Base-by-base conservation (phyloP, 768 basidiomycete genomes). In the Lactarius quietus region DNA sequence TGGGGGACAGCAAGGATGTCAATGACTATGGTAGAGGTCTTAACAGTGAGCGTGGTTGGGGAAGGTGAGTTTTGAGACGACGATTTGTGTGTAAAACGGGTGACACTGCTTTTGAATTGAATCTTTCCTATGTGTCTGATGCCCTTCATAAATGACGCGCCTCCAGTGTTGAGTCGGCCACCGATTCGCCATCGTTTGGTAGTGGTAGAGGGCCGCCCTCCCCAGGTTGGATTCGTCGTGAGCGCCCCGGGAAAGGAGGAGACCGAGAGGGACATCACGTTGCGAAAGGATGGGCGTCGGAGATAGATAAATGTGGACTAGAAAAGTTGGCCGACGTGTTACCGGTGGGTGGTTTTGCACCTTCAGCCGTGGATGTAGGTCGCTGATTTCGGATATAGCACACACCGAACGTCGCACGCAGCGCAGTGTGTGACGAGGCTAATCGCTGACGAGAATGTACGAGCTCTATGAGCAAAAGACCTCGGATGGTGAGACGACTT, bases 221-320 rank as follows among this genome's bases (percentile, higher is more conserved):
- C 57, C 56, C 41, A 39, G 23, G 26, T 57, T 48, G 33, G 35
- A 35, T 15, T 38, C 20, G 18, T 29, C 28, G 54, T 35, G 35
- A 38, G 56, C 6, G 60, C 39, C 23, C 48, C 69, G 1, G 69
- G 69, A 58, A 70, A 70, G 3, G 69, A 70, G 23, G 67, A 68
- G 64, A 68, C 67, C 20, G 67, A 61, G 56, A 69, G 69, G 18
- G 67, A 39, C 69, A 68, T 70, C 23, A 29, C 7, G 9, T 45
- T 52, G 20, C 26, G 51, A 31, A 20, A 14, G 17, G 10, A 3
- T 38, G 6, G 26, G 35, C 4, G 26, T 61, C 18, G 59, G 29
- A 8, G 33, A 35, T 12, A 12, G 41, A 17, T 36, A 33, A 23
- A 39, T 51, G 35, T 39, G 45, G 23, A 48, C 45, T 12, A 39